A percentile compares a stretch with the other conserved stretches of the same genome.
phyloP scores from a whole-genome alignment of 140 eudicot species.

The Anethum foeniculum region DNA sequence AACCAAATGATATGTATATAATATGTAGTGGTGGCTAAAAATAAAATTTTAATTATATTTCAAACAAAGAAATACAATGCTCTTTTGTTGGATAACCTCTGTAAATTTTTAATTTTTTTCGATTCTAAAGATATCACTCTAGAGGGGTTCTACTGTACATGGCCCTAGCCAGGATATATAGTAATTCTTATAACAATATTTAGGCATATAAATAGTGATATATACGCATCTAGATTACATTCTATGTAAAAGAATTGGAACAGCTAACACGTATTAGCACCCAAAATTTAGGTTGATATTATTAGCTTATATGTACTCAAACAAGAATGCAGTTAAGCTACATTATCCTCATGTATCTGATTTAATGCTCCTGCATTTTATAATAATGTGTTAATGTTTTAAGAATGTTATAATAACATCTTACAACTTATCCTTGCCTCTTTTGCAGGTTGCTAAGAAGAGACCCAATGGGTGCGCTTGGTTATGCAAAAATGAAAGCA shows the following conservation, averaged over 20 bases:
- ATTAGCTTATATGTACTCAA: background rate
- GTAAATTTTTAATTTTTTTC: no score
- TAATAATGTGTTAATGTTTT: background rate
- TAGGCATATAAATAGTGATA: background rate
- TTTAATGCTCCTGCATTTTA: background rate
- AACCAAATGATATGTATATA: no score
- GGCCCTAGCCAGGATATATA: background rate
- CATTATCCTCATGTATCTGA: background rate
- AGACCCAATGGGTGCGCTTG: constrained; percentile 99
- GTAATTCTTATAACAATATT: background rate
- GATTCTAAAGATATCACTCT: no score
- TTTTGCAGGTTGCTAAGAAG: constrained; percentile 77
- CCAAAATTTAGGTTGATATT: background rate
- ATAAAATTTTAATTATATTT: no score
- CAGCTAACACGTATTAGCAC: background rate
- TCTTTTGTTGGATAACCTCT: no score
- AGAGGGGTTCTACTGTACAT: no score
- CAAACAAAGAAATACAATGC: no score
- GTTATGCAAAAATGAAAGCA: constrained; percentile 52
- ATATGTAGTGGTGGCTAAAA: no score
- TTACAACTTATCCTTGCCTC: background rate
- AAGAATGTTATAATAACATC: background rate
- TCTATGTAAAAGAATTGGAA: background rate
- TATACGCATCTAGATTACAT: background rate
- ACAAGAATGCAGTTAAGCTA: background rate